Conservation (phyloP, 345 rosid species). For the Atalantia buxifolia region DNA sequence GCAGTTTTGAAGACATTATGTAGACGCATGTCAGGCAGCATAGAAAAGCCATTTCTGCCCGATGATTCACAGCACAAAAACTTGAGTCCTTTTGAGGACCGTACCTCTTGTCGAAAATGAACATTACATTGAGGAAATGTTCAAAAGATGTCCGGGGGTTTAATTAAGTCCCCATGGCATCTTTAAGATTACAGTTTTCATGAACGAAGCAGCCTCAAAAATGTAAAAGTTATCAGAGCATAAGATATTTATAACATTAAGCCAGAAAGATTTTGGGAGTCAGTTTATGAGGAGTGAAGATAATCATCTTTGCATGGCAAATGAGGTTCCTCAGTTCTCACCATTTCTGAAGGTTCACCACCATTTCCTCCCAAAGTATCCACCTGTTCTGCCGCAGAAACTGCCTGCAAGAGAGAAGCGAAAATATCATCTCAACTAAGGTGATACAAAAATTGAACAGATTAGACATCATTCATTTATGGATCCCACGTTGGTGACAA, state of each 20-base stretch:
- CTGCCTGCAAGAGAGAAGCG: slow-evolving; percentile 24
- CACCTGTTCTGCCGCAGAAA: slow-evolving; percentile 28
- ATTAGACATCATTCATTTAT: neutral
- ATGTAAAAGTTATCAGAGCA: neutral
- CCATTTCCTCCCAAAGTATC: slow-evolving; percentile 16
- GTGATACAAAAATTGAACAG: neutral
- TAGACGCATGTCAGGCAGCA: no score
- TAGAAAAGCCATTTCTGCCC: no score
- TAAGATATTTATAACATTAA: neutral
- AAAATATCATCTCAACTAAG: neutral
- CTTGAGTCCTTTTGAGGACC: no score
- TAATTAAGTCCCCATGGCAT: neutral
- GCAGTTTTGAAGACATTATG: no score
- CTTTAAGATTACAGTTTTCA: neutral
- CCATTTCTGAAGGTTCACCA: slow-evolving; percentile 19
- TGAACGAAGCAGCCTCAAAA: neutral
- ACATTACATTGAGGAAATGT: neutral
- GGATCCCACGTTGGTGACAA: neutral
- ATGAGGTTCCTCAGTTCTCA: slow-evolving; percentile 24
- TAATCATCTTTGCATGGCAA: neutral
- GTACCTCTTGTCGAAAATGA: no score
- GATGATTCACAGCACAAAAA: no score
- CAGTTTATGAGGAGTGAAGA: neutral
- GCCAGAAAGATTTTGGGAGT: neutral
- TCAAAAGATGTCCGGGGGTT: neutral